phyloP scores from a whole-genome alignment of 306 rosid genomes.

The Corylus americana region DNA sequence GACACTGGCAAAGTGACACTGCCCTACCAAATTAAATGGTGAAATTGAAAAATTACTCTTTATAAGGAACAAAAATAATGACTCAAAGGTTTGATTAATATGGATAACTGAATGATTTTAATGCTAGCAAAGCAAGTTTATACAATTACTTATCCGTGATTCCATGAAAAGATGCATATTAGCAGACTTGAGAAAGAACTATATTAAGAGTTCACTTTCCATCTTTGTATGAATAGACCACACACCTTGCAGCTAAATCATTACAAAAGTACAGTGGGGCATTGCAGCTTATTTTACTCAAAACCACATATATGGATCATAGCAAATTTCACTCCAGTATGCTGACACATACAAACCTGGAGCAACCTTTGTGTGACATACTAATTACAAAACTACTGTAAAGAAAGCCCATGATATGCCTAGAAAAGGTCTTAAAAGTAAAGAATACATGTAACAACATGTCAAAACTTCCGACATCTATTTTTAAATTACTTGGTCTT shows the following conservation, averaged over 20 bases:
- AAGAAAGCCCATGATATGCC: no score
- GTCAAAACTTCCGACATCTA: no score
- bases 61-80: not conserved
- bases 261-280: not conserved
- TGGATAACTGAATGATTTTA: not conserved
- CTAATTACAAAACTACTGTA: no score
- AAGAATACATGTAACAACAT: no score
- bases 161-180: not conserved
- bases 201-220: not conserved
- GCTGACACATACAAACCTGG: not conserved
- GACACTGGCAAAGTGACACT: not conserved
- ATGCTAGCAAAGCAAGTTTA: not conserved
- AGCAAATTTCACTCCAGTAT: not conserved
- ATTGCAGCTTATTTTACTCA: not conserved
- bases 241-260: not conserved
- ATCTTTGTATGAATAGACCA: not conserved
- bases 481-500: no score
- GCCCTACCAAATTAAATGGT: not conserved
- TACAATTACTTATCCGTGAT: not conserved
- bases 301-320: not conserved
- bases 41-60: not conserved
- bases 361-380: not conserved
- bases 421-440: no score
- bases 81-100: not conserved
- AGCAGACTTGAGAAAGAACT: slow-evolving; percentile 3